Conservation (phyloP, 139 green algal species). For the Edaphochlamys debaryana region DNA sequence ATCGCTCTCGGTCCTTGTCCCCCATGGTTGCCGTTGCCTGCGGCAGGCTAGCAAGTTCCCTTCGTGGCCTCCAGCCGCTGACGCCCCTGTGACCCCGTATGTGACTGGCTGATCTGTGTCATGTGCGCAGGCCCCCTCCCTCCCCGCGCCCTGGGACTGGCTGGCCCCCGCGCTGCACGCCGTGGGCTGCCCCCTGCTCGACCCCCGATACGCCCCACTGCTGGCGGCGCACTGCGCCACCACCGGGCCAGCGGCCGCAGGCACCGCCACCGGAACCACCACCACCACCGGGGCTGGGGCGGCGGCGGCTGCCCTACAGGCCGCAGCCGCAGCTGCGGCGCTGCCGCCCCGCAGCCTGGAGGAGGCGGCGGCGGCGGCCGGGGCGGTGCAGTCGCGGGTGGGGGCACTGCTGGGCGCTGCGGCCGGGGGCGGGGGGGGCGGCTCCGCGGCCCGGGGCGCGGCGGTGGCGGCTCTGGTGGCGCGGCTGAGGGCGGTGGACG, state of each 20-base stretch:
- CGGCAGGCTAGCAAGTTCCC: no score
- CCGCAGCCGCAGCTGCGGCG: no score
- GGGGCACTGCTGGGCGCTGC: not conserved
- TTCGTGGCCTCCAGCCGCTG: no score
- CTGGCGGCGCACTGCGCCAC: not conserved
- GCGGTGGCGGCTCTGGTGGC: constrained; percentile 23
- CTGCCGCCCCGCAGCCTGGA: not conserved
- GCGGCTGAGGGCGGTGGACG: constrained; percentile 45
- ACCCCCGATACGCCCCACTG: constrained; percentile 44
- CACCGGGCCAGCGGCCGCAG: no score
- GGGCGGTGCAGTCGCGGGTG: not conserved
- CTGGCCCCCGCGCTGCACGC: constrained; percentile 48
- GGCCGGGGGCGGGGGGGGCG: not conserved
- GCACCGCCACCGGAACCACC: no score
- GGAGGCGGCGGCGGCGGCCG: constrained; percentile 5
- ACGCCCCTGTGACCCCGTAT: no score
- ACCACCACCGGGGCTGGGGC: no score
- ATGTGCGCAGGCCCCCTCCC: constrained; percentile 1
- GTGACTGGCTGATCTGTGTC: no score
- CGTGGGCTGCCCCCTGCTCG: constrained; percentile 56
- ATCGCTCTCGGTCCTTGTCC: no score
- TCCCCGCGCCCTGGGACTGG: constrained; percentile 53
- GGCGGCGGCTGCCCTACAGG: no score
- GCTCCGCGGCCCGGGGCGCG: not conserved
- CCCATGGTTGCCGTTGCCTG: no score